Base-by-base conservation (phyloP, 257 asterid species). In the Solanum tacnaense region DNA sequence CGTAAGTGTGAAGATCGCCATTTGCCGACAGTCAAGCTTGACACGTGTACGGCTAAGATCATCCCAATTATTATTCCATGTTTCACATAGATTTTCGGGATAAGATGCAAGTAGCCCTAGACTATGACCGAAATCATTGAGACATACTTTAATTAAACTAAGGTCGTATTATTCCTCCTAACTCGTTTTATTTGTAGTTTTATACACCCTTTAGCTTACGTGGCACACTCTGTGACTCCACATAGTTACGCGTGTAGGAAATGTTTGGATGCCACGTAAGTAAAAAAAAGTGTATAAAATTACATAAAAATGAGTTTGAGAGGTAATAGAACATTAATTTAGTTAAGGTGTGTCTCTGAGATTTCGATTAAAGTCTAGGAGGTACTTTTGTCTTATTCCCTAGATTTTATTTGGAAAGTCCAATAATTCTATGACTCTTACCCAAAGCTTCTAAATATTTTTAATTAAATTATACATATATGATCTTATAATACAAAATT, bases 131-230 rank as follows among this genome's bases (percentile, higher is more conserved):
- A 52, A 16, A 52, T 52, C 1, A 5, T 1, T 6, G 9, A 2
- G 4, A 16, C 4, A 16, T 1, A 16, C 0, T 52, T 52, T 52
- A 52, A 52, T 52, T 52, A 52, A 52, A 52, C 0, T 16, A 16
- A 16, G 0, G 1, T 52, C 0, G 0, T 52, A 52, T 16, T 52
- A 52, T 16, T 0, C 4, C 23, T 2, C 3, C 0, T 0, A 6
- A 52, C 1, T 52, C 0, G 0, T 16, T 46, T 52, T 52, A 52
- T 52, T 52, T 52, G 1, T 6, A 52, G 3, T 2, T 52, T 52
- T 52, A 16, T 52, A 6, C 9, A 49, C 21, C 1, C 0, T 52
- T 52, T 52, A 4, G 0, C 1, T 18, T 16, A 52, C 1, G 0
- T 52, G 1, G 0, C 21, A 52, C 1, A 18, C 0, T 52, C 0